Percentiles rank a stretch among this genome's conserved stretches.
These are phyloP conservation scores for Paraphaeosphaeria sporulosa DNA, from an alignment of 2,329 filamentous ascomycete species.

Conservation along the genomic window DNA sequence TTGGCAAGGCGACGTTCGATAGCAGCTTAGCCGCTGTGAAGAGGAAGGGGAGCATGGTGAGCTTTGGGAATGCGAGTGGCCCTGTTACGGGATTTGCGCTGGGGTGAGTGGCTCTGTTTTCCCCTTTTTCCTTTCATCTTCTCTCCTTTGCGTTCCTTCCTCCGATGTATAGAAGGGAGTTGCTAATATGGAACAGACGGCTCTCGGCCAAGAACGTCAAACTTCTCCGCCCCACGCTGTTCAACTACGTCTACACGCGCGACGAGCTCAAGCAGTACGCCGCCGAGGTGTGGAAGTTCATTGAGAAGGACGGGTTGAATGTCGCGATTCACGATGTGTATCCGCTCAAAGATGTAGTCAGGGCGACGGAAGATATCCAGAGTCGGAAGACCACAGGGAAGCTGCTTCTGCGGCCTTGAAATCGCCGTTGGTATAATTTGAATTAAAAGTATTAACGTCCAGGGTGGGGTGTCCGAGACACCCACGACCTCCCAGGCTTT, in stretches of 20 bases:
- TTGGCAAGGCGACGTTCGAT: conserved; percentile 87
- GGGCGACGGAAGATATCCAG: conserved; percentile 79
- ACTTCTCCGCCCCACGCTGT: conserved; percentile 76
- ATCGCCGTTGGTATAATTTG: too few species aligned
- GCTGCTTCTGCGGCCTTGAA: conserved; percentile 72
- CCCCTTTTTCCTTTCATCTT: not conserved
- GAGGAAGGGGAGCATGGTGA: conserved; percentile 78
- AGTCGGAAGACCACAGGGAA: conserved; percentile 85
- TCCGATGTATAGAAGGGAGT: not conserved
- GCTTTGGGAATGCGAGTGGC: conserved; percentile 84
- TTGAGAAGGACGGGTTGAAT: conserved; percentile 73
- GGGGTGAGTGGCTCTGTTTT: conserved; percentile 55
- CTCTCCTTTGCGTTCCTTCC: not conserved
- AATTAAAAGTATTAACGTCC: not conserved
- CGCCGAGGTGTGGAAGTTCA: conserved; percentile 75
- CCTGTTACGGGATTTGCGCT: conserved; percentile 74
- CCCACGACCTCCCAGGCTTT: too few species aligned
- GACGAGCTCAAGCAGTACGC: conserved; percentile 76
- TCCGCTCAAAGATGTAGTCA: conserved; percentile 73
- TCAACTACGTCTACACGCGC: conserved; percentile 64
- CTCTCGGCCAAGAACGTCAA: conserved; percentile 78
- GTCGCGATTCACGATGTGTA: conserved; percentile 80
- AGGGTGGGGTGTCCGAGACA: too few species aligned
- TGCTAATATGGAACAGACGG: conserved; percentile 44
- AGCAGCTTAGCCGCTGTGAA: conserved; percentile 75